Percentiles rank a stretch among this genome's conserved stretches.
Conservation (phyloP, 176 grass and related monocot genomes). For the Aegilops longissima region DNA sequence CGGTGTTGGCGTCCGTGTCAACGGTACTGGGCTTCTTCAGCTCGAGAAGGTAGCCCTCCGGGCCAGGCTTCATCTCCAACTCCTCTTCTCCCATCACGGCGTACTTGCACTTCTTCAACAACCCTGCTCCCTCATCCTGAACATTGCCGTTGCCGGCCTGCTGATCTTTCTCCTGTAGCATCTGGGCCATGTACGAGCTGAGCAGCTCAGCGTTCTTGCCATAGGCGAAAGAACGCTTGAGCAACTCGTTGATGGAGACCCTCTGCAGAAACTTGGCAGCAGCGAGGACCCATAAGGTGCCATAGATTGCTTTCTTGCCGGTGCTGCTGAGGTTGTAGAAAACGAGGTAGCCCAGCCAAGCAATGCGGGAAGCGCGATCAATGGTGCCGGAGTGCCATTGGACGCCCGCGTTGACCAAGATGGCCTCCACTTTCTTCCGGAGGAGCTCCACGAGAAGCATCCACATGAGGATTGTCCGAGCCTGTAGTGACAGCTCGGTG, state of each 20-base stretch:
- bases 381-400: not conserved
- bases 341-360: not conserved
- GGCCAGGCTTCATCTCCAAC: not conserved
- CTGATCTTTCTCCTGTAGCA: too few relatives aligned
- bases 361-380: not conserved
- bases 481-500: not conserved
- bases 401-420: not conserved
- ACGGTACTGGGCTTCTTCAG: too few relatives aligned
- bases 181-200: not conserved
- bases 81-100: constrained; percentile 7
- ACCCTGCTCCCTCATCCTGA: not conserved
- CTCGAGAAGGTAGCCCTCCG: not conserved
- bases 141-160: too few relatives aligned
- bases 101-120: not conserved
- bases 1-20: too few relatives aligned
- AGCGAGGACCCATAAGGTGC: not conserved
- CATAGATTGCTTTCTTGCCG: not conserved
- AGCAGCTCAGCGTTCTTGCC: constrained; percentile 3
- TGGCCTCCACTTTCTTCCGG: not conserved
- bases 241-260: not conserved
- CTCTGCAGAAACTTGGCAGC: not conserved
- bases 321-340: not conserved
- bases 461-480: constrained; percentile 3
- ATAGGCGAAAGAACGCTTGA: not conserved
- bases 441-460: constrained; percentile 30